These are phyloP conservation scores for Annulohypoxylon stygium DNA, from an alignment of 495 filamentous ascomycete species.

Conservation along the genomic window DNA sequence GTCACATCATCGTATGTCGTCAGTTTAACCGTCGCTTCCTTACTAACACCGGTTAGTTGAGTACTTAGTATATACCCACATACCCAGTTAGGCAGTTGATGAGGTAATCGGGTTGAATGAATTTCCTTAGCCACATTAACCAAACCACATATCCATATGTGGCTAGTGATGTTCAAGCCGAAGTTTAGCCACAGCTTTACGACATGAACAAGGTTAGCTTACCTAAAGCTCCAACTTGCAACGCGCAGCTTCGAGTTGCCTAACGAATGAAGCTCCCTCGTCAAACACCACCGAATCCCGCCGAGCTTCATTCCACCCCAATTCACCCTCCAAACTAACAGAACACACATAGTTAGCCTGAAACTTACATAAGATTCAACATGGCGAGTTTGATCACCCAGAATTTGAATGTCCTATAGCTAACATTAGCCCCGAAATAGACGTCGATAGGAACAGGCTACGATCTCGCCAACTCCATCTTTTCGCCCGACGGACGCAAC, in stretches of 20 bases:
- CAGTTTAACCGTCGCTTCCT: neutral
- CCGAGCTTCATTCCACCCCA: slow-evolving; percentile 33
- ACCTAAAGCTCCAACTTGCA: slow-evolving; percentile 39
- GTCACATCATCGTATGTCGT: neutral
- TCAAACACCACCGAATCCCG: slow-evolving; percentile 44
- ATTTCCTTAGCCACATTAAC: no score
- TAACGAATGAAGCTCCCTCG: slow-evolving; percentile 51
- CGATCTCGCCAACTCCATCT: slow-evolving; percentile 99
- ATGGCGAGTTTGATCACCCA: slow-evolving; percentile 46
- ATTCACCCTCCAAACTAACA: slow-evolving; percentile 8
- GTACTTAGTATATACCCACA: neutral
- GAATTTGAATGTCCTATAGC: slow-evolving; percentile 5
- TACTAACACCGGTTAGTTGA: neutral
- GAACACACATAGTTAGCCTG: slow-evolving; percentile 9
- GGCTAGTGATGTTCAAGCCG: neutral
- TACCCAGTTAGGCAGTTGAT: neutral
- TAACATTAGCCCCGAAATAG: slow-evolving; percentile 59
- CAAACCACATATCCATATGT: neutral
- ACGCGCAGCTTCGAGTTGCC: slow-evolving; percentile 63
- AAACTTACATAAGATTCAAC: slow-evolving; percentile 20
- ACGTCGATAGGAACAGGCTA: slow-evolving; percentile 99
- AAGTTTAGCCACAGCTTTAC: neutral
- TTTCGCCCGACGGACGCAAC: slow-evolving; percentile 98
- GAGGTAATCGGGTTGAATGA: neutral
- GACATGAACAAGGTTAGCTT: neutral